Evolutionary conservation across 2,329 filamentous ascomycete genomes (phyloP), one percentile per base, ranked within the genome.

Genomic region (Capronia epimyces): DNA sequence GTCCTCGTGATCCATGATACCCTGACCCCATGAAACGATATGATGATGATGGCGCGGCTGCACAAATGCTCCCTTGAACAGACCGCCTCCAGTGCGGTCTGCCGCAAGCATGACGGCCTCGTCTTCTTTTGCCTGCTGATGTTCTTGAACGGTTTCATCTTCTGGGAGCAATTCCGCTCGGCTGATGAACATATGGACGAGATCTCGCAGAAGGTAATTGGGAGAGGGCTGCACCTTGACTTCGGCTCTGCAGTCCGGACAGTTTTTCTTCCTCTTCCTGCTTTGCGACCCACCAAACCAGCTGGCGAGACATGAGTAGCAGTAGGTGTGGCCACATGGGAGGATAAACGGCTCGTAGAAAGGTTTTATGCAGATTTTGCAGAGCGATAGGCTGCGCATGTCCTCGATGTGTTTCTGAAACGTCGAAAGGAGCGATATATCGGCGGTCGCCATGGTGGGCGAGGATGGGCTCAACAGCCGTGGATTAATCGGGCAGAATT

Each of bases 261-360:
- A 87, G 60, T 82, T 83, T 61, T 78, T 81, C 37, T 68, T 69
- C 63, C 70, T 76, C 60, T 77, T 53, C 16, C 55, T 46, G n/a
- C 42, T 36, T 2, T 46, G 31, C 8, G 31, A 61, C 15, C 64
- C 63, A 16, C 63, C 49, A 46, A 69, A 67, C 66, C 61, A 67
- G 53, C 59, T 68, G 31, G 65, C 65, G 25, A 70, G 56, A 52
- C 67, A 69, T 62, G 77, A 80, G 64, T 87, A 87, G 69, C 83
- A 87, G 66, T 84, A 86, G 5, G 83, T 86, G 65, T 87, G 83
- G 2, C 83, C 83, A 61, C 83, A 87, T 5, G 74, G 74, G 46
- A 86, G 74, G 15, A 80, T 83, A 67, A 81, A 87, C 1, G 83
- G 83, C 65, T 86, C 82, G 67, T 85, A 86, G 43, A 86, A 74